Percentiles rank a stretch among this genome's conserved stretches.
phyloP scores from a whole-genome alignment of 345 rosid genomes.

The Lepidium aucheri region DNA sequence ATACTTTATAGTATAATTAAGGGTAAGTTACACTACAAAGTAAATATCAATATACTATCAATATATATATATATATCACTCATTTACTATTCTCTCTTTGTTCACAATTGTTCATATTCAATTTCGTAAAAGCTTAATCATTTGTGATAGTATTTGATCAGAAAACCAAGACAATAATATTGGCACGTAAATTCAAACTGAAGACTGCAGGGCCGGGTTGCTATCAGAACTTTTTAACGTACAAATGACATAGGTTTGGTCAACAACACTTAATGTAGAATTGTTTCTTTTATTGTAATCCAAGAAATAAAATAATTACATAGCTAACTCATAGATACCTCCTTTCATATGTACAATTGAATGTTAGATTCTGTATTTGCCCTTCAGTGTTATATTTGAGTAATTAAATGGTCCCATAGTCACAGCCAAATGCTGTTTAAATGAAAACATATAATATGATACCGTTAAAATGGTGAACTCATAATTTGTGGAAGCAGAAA shows the following conservation, averaged over 20 bases:
- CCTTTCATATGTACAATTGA: not conserved
- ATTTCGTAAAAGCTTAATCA: constrained; percentile 3
- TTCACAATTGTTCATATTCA: not conserved
- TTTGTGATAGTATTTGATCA: constrained; percentile 17
- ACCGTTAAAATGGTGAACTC: not conserved
- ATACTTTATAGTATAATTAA: too few species aligned
- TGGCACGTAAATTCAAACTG: constrained; percentile 18
- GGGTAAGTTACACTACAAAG: too few species aligned
- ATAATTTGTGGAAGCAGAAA: not conserved
- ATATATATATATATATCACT: constrained; percentile 10
- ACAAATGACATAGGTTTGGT: constrained; percentile 5
- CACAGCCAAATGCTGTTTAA: too few species aligned
- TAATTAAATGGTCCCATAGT: constrained; percentile 10
- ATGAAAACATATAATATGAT: too few species aligned
- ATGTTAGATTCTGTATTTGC: not conserved
- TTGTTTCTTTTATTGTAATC: constrained; percentile 9
- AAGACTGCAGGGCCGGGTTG: constrained; percentile 23
- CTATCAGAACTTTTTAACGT: constrained; percentile 16
- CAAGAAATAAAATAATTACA: not conserved
- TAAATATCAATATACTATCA: not conserved
- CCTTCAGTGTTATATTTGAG: too few species aligned
- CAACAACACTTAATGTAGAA: constrained; percentile 7
- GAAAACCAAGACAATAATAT: constrained; percentile 20
- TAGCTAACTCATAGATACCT: constrained; percentile 11
- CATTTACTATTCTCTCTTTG: constrained; percentile 10